phyloP scores from a whole-genome alignment of 2,329 filamentous ascomycete genomes.

The Trichophyton rubrum region DNA sequence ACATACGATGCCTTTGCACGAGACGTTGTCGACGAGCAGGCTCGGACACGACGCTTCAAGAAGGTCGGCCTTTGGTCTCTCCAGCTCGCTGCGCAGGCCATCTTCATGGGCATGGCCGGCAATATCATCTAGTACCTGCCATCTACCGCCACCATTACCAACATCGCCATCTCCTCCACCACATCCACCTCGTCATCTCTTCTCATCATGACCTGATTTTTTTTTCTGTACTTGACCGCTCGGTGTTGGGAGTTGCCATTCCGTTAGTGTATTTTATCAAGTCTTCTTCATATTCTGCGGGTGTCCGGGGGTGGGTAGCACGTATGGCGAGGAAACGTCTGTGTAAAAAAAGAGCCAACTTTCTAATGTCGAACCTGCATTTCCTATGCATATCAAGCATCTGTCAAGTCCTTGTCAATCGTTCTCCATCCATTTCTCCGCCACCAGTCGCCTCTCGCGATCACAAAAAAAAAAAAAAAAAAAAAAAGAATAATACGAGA shows the following conservation, averaged over 20 bases:
- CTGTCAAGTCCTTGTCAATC: neutral
- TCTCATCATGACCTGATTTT: neutral
- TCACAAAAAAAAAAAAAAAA: neutral
- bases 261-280: neutral
- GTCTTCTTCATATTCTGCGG: neutral
- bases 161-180: no score
- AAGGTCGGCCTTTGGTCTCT: slow-evolving; percentile 96
- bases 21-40: slow-evolving; percentile 81
- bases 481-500: neutral
- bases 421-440: neutral
- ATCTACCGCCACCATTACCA: neutral
- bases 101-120: slow-evolving; percentile 90
- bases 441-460: neutral
- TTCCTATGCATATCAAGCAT: neutral
- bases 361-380: neutral
- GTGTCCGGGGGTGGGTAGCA: no score
- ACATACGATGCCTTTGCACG: slow-evolving; percentile 88
- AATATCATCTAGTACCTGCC: slow-evolving; percentile 26
- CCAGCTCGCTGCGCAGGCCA: slow-evolving; percentile 78
- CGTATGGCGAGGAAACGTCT: neutral
- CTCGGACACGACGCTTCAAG: slow-evolving; percentile 72
- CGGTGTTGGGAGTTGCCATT: neutral
- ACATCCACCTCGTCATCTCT: neutral
- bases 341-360: neutral
- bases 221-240: neutral